phyloP scores from a whole-genome alignment of 2,329 filamentous ascomycete genomes.

The Aspergillus flavus region DNA sequence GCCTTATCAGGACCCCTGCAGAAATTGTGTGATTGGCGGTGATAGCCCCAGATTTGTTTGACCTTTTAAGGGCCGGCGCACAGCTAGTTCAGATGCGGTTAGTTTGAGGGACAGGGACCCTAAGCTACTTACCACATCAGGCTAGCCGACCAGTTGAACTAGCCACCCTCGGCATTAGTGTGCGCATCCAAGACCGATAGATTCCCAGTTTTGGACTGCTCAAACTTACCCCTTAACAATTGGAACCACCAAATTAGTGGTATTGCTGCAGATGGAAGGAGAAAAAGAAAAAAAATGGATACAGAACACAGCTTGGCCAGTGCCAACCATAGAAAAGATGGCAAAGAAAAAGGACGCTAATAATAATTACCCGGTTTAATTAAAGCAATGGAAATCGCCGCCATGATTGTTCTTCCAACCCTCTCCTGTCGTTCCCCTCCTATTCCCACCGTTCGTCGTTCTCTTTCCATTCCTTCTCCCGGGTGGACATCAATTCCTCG shows the following conservation, averaged over 20 bases:
- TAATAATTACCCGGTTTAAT: conserved; percentile 10
- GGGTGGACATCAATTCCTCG: conserved; percentile 21
- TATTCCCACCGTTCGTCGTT: conserved; percentile 3
- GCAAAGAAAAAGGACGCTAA: conserved; percentile 6
- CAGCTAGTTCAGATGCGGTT: background rate
- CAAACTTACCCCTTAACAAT: conserved; percentile 3
- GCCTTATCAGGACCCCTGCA: conserved; percentile 3
- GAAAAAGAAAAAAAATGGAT: conserved; percentile 2
- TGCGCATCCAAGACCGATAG: conserved; percentile 1
- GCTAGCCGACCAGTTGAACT: background rate
- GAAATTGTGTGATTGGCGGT: background rate
- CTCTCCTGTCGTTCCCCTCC: conserved; percentile 13
- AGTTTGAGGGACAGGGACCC: background rate
- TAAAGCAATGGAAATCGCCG: conserved; percentile 9
- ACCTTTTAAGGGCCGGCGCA: conserved; percentile 1
- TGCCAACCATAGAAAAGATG: background rate
- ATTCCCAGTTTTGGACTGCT: background rate
- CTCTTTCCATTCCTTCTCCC: conserved; percentile 13
- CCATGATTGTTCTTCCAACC: conserved; percentile 2
- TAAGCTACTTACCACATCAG: background rate
- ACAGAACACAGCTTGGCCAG: background rate
- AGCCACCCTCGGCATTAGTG: conserved; percentile 3
- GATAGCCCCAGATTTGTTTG: conserved; percentile 5
- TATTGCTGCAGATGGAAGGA: background rate
- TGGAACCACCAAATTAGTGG: background rate